Base-by-base conservation (phyloP, 768 basidiomycete species). In the Auricularia heimuer region DNA sequence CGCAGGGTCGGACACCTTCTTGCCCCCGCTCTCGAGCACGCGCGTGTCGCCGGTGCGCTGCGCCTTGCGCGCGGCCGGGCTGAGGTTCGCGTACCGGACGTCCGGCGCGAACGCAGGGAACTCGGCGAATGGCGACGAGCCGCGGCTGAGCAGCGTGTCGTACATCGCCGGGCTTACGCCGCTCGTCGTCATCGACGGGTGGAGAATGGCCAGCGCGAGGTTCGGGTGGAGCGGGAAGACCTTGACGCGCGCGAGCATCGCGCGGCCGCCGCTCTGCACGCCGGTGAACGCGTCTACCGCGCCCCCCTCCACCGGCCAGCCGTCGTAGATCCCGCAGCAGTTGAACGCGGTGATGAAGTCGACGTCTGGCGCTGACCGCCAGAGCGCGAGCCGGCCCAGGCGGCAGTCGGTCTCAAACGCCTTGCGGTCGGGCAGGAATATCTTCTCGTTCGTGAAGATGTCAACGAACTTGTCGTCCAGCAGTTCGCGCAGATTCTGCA, bases 41-140 rank as follows among this genome's bases (percentile, higher is more conserved):
- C 33, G 24, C 56, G 56, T 35, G 56, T 60, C 56, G 56, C 56
- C 56, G 0, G 10, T 10, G 16, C 56, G 56, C 56, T 60, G 56
- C 34, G 56, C 56, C 29, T 35, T 60, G 56, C 56, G 56, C 56
- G 56, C 56, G 14, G 56, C 24, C 24, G 56, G 56, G 29, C 56
- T 60, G 29, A 60, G 56, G 56, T 60, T 60, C 47, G 56, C 56
- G 56, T 60, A 60, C 7, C 56, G 56, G 24, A 60, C 24, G 29
- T 60, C 56, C 56, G 56, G 56, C 29, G 56, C 56, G 56, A 33
- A 60, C 34, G 34, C 56, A 10, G 56, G 56, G 56, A 60, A 60
- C 14, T 34, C 56, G 24, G 24, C 24, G 24, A 60, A 33, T 0
- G 12, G 24, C 56, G 56, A 60, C 12, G 56, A 60, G 12, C 56